These are phyloP conservation scores for Cryphonectria naterciae DNA, from an alignment of 2,329 filamentous ascomycete species.

Conservation along the genomic window DNA sequence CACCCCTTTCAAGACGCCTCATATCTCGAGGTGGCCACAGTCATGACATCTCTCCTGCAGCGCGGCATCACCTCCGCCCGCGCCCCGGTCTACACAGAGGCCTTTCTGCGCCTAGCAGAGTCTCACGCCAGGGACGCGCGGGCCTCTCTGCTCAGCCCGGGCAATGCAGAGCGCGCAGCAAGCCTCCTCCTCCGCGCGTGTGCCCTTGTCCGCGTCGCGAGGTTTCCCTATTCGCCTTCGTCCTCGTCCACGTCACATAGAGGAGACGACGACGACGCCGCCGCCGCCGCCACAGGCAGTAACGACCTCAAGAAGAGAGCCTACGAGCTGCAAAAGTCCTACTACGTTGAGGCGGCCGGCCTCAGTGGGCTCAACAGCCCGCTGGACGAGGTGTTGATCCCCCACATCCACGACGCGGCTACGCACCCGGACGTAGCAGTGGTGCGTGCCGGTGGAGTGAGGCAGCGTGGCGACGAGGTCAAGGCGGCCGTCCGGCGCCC, in stretches of 20 bases:
- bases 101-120: slow-evolving; percentile 65
- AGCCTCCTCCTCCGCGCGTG: slow-evolving; percentile 67
- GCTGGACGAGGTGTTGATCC: slow-evolving; percentile 64
- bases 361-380: slow-evolving; percentile 54
- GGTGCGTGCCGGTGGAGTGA: not conserved
- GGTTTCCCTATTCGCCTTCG: slow-evolving; percentile 57
- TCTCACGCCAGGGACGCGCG: slow-evolving; percentile 55
- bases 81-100: slow-evolving; percentile 65
- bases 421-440: not conserved
- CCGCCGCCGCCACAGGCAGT: slow-evolving; percentile 37
- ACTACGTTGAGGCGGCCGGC: slow-evolving; percentile 61
- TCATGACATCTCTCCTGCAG: slow-evolving; percentile 67
- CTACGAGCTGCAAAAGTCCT: slow-evolving; percentile 67
- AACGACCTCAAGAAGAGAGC: slow-evolving; percentile 56
- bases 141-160: slow-evolving; percentile 51
- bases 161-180: slow-evolving; percentile 57
- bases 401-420: slow-evolving; percentile 48
- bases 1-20: slow-evolving; percentile 75
- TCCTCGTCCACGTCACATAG: slow-evolving; percentile 35
- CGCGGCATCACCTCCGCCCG: slow-evolving; percentile 67
- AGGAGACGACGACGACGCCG: not conserved
- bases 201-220: slow-evolving; percentile 71
- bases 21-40: slow-evolving; percentile 69
- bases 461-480: not conserved
- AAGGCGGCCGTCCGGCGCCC: slow-evolving; percentile 2